These are phyloP conservation scores for Globisporangium cystogenes DNA, from an alignment of 352 stramenopile species.

Conservation along the genomic window DNA sequence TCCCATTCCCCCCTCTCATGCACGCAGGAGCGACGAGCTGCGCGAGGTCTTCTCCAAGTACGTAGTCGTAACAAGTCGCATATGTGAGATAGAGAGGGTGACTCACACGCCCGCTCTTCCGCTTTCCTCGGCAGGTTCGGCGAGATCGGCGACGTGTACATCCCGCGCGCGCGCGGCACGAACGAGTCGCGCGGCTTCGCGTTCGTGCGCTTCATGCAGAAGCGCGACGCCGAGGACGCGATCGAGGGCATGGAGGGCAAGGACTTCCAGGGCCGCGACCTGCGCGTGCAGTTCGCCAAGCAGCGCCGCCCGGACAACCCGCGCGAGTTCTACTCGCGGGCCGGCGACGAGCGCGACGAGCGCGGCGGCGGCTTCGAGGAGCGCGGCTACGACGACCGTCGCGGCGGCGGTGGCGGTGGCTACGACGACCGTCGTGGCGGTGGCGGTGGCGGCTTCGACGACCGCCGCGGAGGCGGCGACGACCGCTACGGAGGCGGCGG, in stretches of 20 bases:
- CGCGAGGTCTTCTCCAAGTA: conserved; percentile 69
- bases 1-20: neutral
- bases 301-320: conserved; percentile 75
- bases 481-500: conserved; percentile 18
- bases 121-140: conserved; percentile 32
- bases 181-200: conserved; percentile 80
- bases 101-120: neutral
- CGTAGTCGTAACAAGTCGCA: too few relatives aligned
- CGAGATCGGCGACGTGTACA: conserved; percentile 83
- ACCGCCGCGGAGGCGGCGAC: conserved; percentile 2
- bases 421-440: conserved; percentile 9
- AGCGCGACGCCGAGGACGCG: conserved; percentile 85
- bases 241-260: conserved; percentile 72
- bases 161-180: conserved; percentile 62
- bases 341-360: conserved; percentile 18
- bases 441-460: conserved; percentile 16
- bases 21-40: conserved; percentile 35
- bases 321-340: conserved; percentile 59
- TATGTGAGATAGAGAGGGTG: too few relatives aligned
- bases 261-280: conserved; percentile 63
- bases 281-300: conserved; percentile 76
- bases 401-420: conserved; percentile 10
- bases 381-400: conserved; percentile 6
- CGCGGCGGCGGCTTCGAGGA: conserved; percentile 7
- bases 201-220: conserved; percentile 88